phyloP scores from a whole-genome alignment of 2,329 filamentous ascomycete species.

The Phoma sp. region DNA sequence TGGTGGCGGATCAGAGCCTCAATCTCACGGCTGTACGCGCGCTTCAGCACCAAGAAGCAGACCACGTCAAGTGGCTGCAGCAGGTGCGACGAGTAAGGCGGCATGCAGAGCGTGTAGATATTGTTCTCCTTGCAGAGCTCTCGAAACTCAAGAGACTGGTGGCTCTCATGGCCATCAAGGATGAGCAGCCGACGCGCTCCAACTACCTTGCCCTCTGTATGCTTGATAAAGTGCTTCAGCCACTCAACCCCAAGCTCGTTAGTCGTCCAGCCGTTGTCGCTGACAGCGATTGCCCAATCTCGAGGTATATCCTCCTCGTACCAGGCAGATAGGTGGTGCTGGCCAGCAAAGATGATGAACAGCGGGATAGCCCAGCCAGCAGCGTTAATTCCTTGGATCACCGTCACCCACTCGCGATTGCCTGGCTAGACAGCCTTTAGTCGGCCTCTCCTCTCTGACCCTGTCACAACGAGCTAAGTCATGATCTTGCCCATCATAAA shows the following conservation, averaged over 20 bases:
- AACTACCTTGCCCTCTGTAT: conserved; percentile 17
- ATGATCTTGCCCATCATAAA: conserved; percentile 3
- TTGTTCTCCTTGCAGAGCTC: conserved; percentile 45
- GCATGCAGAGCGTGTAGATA: conserved; percentile 37
- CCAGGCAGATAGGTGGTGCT: conserved; percentile 2
- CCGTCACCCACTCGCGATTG: background rate
- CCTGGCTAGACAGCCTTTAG: background rate
- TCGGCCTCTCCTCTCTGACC: background rate
- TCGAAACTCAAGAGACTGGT: conserved; percentile 46
- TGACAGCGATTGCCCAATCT: background rate
- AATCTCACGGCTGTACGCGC: conserved; percentile 38
- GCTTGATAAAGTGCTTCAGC: background rate
- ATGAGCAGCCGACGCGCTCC: conserved; percentile 47
- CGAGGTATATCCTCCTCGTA: conserved; percentile 1
- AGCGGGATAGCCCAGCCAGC: background rate
- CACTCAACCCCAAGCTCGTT: background rate
- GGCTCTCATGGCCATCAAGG: conserved; percentile 46
- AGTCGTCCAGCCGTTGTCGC: conserved; percentile 13
- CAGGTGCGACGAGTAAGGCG: conserved; percentile 41
- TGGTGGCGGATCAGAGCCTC: conserved; percentile 3
- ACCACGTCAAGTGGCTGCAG: conserved; percentile 50
- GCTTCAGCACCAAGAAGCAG: conserved; percentile 47
- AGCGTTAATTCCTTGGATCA: too few relatives aligned
- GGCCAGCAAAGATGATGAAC: background rate
- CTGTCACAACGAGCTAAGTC: background rate